Percentiles rank a stretch among this genome's conserved stretches.
phyloP scores from a whole-genome alignment of 2,329 filamentous ascomycete genomes.

The Drechslera avenae region DNA sequence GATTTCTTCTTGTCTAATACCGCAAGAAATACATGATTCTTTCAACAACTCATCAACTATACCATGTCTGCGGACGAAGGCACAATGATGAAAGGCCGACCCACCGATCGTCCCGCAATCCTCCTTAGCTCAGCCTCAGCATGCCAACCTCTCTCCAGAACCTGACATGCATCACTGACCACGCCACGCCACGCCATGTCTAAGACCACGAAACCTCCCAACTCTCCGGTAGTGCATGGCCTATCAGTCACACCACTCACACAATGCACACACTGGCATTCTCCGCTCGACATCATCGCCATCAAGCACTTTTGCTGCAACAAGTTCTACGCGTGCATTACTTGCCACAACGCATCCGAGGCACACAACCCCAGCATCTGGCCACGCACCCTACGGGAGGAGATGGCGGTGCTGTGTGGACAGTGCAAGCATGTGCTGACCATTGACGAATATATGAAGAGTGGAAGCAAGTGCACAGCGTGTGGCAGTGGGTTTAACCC shows the following conservation, averaged over 20 bases:
- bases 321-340: constrained; percentile 47
- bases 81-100: constrained; percentile 8
- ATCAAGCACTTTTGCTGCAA: constrained; percentile 46
- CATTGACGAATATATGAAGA: constrained; percentile 39
- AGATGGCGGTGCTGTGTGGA: constrained; percentile 40
- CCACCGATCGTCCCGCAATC: constrained; percentile 18
- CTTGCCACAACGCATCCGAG: constrained; percentile 39
- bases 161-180: background rate
- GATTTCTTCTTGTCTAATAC: too few species aligned
- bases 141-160: constrained; percentile 2
- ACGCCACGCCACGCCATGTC: constrained; percentile 13
- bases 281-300: constrained; percentile 45
- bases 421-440: constrained; percentile 35
- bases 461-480: constrained; percentile 32
- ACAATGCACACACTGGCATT: constrained; percentile 43
- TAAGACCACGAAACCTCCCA: background rate
- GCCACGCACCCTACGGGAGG: constrained; percentile 22
- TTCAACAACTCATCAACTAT: background rate
- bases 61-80: background rate
- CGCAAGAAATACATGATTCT: too few species aligned
- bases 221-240: constrained; percentile 30
- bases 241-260: constrained; percentile 35
- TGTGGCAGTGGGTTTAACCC: constrained; percentile 43
- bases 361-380: constrained; percentile 33
- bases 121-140: constrained; percentile 28